Evolutionary conservation across 495 filamentous ascomycete species (phyloP), one percentile per base, ranked within the genome.

Genomic region (Xylaria intraflava): DNA sequence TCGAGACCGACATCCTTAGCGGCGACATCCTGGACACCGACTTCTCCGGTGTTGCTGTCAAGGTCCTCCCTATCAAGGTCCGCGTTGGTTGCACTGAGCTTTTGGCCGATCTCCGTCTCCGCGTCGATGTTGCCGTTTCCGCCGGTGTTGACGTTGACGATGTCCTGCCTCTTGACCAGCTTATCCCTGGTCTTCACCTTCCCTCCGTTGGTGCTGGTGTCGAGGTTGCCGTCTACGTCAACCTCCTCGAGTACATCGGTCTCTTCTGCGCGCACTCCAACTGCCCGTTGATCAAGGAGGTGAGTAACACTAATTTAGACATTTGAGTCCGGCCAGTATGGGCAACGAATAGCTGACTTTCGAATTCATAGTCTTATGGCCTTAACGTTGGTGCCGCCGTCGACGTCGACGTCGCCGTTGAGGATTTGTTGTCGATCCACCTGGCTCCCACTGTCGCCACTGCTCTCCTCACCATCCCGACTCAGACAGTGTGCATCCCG

Each of bases 161-260:
- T 14, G 46, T 60, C 17, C 16, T 56, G 0, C 46, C 53, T 0
- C 53, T 56, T 23, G 23, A 40, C 38, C 14, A 56, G 33, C 17
- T 55, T 10, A 2, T 66, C 27, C 64, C 61, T 27, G 62, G 62
- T 36, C 57, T 65, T 6, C 31, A 63, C 33, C 47, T 66, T 6
- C 64, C 64, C 24, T 42, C 57, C n/a, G 65, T 72, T 36, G 69
- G 70, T 35, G 69, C 70, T 29, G 65, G 68, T 55, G 63, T 72
- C 7, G 66, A 69, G 51, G 60, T 73, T 20, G 68, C 69, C 26
- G 67, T 72, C 45, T 70, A 65, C 50, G 69, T 65, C 48, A 69
- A 75, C 49, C 58, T 75, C 6, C 60, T 72, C 36, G 69, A 73
- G 51, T 75, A 71, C 43, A 61, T 66, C 29, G 72, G 69, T 55